These are phyloP conservation scores for Aspergillus felis DNA, from an alignment of 2,329 filamentous ascomycete species.

Conservation along the genomic window DNA sequence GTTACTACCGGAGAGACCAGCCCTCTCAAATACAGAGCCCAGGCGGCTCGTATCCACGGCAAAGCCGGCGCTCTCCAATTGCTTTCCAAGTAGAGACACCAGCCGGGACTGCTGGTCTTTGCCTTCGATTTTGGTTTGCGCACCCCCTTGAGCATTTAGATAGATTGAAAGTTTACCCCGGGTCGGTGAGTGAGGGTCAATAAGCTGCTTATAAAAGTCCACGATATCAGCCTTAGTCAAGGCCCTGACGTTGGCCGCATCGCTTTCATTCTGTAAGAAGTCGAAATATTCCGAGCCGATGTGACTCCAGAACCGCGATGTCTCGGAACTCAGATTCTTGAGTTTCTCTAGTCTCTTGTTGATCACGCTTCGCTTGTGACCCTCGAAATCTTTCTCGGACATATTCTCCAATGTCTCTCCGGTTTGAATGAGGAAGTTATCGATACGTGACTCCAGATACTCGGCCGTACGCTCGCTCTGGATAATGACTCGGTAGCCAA, in stretches of 20 bases:
- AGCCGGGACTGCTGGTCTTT: slow-evolving; percentile 46
- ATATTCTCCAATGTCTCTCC: slow-evolving; percentile 66
- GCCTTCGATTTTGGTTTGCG: slow-evolving; percentile 31
- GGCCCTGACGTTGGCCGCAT: slow-evolving; percentile 68
- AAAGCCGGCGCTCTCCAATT: slow-evolving; percentile 48
- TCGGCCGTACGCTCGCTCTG: slow-evolving; percentile 84
- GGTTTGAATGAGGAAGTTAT: slow-evolving; percentile 72
- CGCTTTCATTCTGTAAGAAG: slow-evolving; percentile 76
- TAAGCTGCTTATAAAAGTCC: slow-evolving; percentile 71
- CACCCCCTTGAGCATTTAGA: slow-evolving; percentile 67
- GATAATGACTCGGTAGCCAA: slow-evolving; percentile 83
- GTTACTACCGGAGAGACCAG: slow-evolving; percentile 46
- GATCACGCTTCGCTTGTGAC: slow-evolving; percentile 83
- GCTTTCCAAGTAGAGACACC: slow-evolving; percentile 40
- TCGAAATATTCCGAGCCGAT: slow-evolving; percentile 84
- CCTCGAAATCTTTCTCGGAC: slow-evolving; percentile 79
- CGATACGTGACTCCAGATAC: slow-evolving; percentile 83
- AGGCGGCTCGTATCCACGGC: slow-evolving; percentile 41
- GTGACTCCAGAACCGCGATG: slow-evolving; percentile 75
- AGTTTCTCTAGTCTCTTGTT: slow-evolving; percentile 84
- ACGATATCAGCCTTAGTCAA: slow-evolving; percentile 77
- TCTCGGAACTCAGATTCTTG: slow-evolving; percentile 88
- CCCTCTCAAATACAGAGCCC: slow-evolving; percentile 40
- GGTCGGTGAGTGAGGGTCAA: slow-evolving; percentile 66
- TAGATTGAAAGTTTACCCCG: slow-evolving; percentile 85